Base-by-base conservation (phyloP, 140 eudicot species). In the Eryngium alpinum region DNA sequence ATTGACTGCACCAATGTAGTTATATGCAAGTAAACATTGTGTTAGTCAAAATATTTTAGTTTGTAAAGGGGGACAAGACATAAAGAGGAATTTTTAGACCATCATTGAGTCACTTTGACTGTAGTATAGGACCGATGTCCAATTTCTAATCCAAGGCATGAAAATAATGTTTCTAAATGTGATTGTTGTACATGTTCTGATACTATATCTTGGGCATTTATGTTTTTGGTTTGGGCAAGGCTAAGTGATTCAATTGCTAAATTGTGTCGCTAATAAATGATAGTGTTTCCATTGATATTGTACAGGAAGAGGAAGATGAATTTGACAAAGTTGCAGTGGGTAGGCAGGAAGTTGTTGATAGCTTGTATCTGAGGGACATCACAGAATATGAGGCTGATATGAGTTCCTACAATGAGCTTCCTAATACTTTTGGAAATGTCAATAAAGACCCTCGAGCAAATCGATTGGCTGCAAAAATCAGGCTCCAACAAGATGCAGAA, bases 281-380 rank as follows among this genome's bases (percentile, higher is more conserved):
- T 5, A 80, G 18, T 70, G 17, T 29, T 63, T 56, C 34, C 59
- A 60, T 71, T 29, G n/a, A 22, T 73, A 32, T 43, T 53, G 5
- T 87, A 77, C 88, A 95, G 99, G 99, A 92, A 78, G 99, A 95
- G 79, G 97, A 92, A 86, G 99, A 92, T 88, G 85, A 81, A 65
- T 92, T 66, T 80, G 99, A 95, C 89, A 91, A 89, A 84, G 89
- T 92, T 82, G 99, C 97, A 56, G 85, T 83, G 21, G 97, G 97
- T 52, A 81, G 16, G 67, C 94, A 89, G 73, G 84, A 90, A 59
- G 29, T 82, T 10, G 89, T 79, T 56, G 92, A 87, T 76, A 93
- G 88, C 44, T 22, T 92, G 74, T 91, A 91, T 84, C 84, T 86
- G 93, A 83, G 80, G 79, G 90, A 86, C 21, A 82, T 88, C 44